Evolutionary conservation across 192 early-diverging fungal species (phyloP), one percentile per base, ranked within the genome.

Genomic region (Backusella mclennaniae): DNA sequence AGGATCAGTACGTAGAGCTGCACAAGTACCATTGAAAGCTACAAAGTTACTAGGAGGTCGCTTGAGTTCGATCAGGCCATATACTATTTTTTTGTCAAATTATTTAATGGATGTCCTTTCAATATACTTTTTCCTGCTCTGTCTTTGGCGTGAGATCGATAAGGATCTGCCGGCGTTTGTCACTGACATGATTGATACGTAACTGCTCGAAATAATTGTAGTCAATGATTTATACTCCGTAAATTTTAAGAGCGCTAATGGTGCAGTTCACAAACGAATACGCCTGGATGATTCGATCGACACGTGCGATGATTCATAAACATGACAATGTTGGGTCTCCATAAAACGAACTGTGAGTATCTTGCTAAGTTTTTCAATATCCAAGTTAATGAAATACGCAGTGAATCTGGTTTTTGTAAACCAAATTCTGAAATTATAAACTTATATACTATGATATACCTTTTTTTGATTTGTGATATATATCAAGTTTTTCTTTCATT

Each of bases 41-140:
- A 91, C 90, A 85, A 93, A 92, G 4, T 98, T 84, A 46, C 96
- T 96, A 6, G 97, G 98, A 39, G 98, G 97, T 59, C 92, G 92
- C 80, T 93, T 98, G 76, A 92, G 94, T 83, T 99, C 98, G 68
- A 99, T 99, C 67, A 99, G 85, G 73, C 98, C 98, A 71, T 97
- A 97, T 36, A 99, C 98, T 39, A 99, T 87, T 84, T 97, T 98
- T 85, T 99, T 99, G 88, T 99, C 97, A 87, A 99, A 99, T 80
- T 95, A 99, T 72, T 96, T 92, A 77, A 99, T 99, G 17, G 96
- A 96, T 11, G 94, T 96, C 97, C 97, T 98, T 79, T 96, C 80
- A 84, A 99, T 99, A 72, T 94, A 89, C 85, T 98, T 98, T 96
- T 85, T 99, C 97, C 88, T 99, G 97, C 86, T 99, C 98, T 4